Evolutionary conservation across 768 basidiomycete genomes (phyloP), one percentile per base, ranked within the genome.

Genomic region (Lentinula sp.): DNA sequence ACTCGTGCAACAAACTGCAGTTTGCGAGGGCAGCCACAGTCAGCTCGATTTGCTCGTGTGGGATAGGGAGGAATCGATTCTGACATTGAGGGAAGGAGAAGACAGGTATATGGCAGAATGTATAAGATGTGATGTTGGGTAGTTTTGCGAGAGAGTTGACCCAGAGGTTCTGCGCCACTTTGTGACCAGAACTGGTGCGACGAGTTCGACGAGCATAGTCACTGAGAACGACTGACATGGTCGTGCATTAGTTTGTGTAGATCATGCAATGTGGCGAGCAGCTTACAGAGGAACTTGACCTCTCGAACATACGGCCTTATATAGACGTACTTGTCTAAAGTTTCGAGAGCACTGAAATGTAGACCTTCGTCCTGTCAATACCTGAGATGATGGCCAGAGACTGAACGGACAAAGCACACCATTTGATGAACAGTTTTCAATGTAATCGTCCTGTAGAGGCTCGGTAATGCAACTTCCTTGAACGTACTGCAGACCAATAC

Each of bases 131-230:
- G 6, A 60, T 41, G 37, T 60, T 52, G 39, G 49, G 59, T 18
- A 60, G 50, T 13, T 52, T 37, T 5, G 59, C 32, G 20, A 60
- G 48, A 10, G 50, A 51, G 28, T 46, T 13, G 28, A 41, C 32
- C 59, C 59, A 60, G 36, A 33, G 28, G 35, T 39, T 42, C n/a
- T 32, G 33, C 5, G 50, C 6, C 8, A 35, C 12, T 28, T 33
- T 43, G 13, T 33, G 15, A 28, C 10, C 28, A 16, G 50, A 5
- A 39, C 8, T 42, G 37, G 59, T 51, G 59, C 52, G 39, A 12
- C 50, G 48, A 59, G 43, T 48, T 37, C 59, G 59, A 6, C 59
- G 59, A 33, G 52, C 59, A 49, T 60, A 60, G 13, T 60, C 59
- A 15, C 32, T 52, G 16, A 60, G 50, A 12, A 60, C 50, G 41